Conservation (phyloP, 768 basidiomycete species). For the Lanmaoa rubissima region DNA sequence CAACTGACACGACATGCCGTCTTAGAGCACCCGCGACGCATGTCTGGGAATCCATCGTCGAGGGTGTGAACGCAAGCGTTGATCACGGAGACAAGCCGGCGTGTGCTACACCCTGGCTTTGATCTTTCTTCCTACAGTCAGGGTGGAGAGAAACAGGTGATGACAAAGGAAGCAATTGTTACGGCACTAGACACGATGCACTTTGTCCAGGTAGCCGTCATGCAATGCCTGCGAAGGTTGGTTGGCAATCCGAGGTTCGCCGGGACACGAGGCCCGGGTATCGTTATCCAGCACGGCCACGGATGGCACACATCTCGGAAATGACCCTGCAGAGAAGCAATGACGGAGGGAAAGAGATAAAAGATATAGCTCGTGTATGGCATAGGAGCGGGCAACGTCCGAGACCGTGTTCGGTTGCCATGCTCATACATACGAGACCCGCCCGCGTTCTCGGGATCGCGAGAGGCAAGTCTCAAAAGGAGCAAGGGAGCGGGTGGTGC, state of each 20-base stretch:
- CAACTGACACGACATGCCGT: neutral
- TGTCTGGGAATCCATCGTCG: conserved; percentile 1
- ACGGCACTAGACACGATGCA: neutral
- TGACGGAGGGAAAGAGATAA: conserved; percentile 1
- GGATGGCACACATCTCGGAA: neutral
- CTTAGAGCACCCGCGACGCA: neutral
- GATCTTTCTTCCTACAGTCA: conserved; percentile 1
- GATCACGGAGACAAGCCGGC: conserved; percentile 2
- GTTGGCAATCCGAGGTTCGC: neutral
- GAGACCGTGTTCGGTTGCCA: no score
- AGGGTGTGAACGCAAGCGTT: neutral
- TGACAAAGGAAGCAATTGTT: neutral
- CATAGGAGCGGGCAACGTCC: neutral
- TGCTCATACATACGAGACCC: neutral
- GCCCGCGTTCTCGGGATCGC: no score
- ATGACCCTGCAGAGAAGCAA: conserved; percentile 7
- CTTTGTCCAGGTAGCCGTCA: neutral
- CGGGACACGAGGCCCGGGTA: conserved; percentile 5
- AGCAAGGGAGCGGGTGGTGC: no score
- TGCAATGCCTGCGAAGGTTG: neutral
- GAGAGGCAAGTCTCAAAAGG: no score
- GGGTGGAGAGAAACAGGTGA: neutral
- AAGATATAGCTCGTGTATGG: neutral
- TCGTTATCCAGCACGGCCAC: neutral
- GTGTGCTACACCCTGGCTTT: neutral